A percentile compares a stretch with the other conserved stretches of the same genome.
phyloP scores from a whole-genome alignment of 768 basidiomycete species.

The Paxillus ammoniavirescens region DNA sequence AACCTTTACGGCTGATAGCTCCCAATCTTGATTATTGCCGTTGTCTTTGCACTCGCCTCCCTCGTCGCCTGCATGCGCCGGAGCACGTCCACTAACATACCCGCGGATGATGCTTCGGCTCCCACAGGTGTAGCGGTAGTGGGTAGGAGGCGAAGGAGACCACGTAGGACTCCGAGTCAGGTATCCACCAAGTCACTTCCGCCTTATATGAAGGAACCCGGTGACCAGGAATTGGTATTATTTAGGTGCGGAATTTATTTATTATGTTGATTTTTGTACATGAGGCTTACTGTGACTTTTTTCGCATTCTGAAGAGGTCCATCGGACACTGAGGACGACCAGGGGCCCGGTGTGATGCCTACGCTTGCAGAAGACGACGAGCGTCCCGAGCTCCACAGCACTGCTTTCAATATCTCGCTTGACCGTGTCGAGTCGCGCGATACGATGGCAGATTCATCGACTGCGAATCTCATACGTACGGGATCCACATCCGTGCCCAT shows the following conservation, averaged over 20 bases:
- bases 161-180: constrained; percentile 70
- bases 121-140: constrained; percentile 11
- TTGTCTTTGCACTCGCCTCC: constrained; percentile 20
- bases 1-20: constrained; percentile 12
- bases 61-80: constrained; percentile 24
- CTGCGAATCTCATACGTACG: constrained; percentile 20
- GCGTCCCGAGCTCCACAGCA: constrained; percentile 4
- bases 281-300: not conserved
- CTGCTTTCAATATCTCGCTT: constrained; percentile 18
- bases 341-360: constrained; percentile 9
- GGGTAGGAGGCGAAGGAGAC: constrained; percentile 35
- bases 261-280: no score
- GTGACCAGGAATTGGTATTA: constrained; percentile 79
- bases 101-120: not conserved
- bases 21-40: constrained; percentile 25
- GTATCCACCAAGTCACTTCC: constrained; percentile 78
- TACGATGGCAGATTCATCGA: constrained; percentile 19
- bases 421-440: constrained; percentile 25
- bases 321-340: constrained; percentile 23
- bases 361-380: constrained; percentile 24
- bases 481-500: constrained; percentile 6
- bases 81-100: not conserved
- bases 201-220: constrained; percentile 81
- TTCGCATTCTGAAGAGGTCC: constrained; percentile 22
- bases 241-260: constrained; percentile 34